Evolutionary conservation across 345 rosid species (phyloP).

Genomic region (Linum lewisii): DNA sequence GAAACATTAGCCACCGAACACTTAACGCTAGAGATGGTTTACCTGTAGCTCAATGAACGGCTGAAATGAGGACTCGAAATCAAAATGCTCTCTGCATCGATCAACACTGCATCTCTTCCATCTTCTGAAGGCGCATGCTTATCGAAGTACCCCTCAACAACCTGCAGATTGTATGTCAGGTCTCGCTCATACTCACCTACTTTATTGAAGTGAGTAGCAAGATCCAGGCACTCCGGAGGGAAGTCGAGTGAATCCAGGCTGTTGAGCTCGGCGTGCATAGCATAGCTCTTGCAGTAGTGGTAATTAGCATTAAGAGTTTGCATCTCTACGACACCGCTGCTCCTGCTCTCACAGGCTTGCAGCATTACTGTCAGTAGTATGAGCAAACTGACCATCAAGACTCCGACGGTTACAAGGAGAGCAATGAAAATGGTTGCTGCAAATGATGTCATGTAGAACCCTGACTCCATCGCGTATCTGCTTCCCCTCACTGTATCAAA

Average conservation of each 20-base stretch:
- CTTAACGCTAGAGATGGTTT: constrained; percentile 11
- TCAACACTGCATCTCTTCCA: constrained; percentile 40
- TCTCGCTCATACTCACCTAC: constrained; percentile 48
- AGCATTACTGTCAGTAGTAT: constrained; percentile 58
- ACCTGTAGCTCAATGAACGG: constrained; percentile 22
- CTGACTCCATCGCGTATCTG: constrained; percentile 45
- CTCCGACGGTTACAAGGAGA: constrained; percentile 49
- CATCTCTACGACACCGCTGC: constrained; percentile 36
- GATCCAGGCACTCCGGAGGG: constrained; percentile 44
- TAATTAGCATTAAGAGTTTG: constrained; percentile 23
- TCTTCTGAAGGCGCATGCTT: constrained; percentile 26
- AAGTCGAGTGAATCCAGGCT: constrained; percentile 29
- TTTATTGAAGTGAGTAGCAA: constrained; percentile 32
- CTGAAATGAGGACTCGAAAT: constrained; percentile 14
- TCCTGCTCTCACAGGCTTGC: constrained; percentile 52
- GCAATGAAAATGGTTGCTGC: constrained; percentile 60
- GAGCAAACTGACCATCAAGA: constrained; percentile 48
- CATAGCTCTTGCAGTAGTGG: constrained; percentile 43
- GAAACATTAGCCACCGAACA: too few species aligned
- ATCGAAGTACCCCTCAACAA: constrained; percentile 40
- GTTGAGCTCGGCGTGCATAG: constrained; percentile 55
- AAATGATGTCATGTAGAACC: constrained; percentile 73
- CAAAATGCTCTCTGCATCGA: constrained; percentile 54
- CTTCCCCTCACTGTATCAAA: constrained; percentile 44
- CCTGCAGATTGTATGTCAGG: constrained; percentile 29